Evolutionary conservation across 2,329 filamentous ascomycete species (phyloP).

Genomic region (Fusarium sororula): DNA sequence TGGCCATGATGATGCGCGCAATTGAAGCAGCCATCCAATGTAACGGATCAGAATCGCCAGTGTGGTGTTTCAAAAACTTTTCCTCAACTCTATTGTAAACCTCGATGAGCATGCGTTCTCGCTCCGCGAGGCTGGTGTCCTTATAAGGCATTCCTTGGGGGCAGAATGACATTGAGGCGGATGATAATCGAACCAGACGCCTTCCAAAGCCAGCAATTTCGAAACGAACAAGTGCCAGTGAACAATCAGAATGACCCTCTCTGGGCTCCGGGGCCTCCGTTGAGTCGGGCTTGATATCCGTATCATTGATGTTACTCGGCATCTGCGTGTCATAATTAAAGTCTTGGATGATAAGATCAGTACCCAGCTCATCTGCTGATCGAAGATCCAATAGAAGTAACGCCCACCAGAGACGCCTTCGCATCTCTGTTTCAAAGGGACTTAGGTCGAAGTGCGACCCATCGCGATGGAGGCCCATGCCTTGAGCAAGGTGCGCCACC

Average conservation of each 20-base stretch:
- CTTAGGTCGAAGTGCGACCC: slow-evolving; percentile 59
- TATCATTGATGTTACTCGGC: slow-evolving; percentile 62
- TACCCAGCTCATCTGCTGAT: slow-evolving; percentile 63
- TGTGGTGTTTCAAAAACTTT: slow-evolving; percentile 62
- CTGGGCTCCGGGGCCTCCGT: slow-evolving; percentile 57
- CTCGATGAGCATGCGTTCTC: slow-evolving; percentile 59
- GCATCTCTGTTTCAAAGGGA: slow-evolving; percentile 68
- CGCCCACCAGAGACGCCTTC: slow-evolving; percentile 70
- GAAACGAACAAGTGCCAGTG: slow-evolving; percentile 58
- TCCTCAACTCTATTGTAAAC: slow-evolving; percentile 64
- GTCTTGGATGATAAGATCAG: slow-evolving; percentile 55
- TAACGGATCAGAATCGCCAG: slow-evolving; percentile 60
- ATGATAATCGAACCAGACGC: slow-evolving; percentile 47
- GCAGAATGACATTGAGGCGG: slow-evolving; percentile 46
- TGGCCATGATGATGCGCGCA: slow-evolving; percentile 76
- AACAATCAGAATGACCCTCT: slow-evolving; percentile 62
- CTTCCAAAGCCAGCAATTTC: slow-evolving; percentile 58
- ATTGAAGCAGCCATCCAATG: slow-evolving; percentile 76
- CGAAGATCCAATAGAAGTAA: slow-evolving; percentile 66
- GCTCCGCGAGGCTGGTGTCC: slow-evolving; percentile 46
- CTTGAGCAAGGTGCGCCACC: slow-evolving; percentile 66
- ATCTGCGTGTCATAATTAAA: slow-evolving; percentile 57
- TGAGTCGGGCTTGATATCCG: slow-evolving; percentile 57
- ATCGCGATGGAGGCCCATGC: slow-evolving; percentile 69
- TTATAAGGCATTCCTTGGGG: slow-evolving; percentile 38